phyloP scores from a whole-genome alignment of 495 filamentous ascomycete species.

The Penicillium angulare region DNA sequence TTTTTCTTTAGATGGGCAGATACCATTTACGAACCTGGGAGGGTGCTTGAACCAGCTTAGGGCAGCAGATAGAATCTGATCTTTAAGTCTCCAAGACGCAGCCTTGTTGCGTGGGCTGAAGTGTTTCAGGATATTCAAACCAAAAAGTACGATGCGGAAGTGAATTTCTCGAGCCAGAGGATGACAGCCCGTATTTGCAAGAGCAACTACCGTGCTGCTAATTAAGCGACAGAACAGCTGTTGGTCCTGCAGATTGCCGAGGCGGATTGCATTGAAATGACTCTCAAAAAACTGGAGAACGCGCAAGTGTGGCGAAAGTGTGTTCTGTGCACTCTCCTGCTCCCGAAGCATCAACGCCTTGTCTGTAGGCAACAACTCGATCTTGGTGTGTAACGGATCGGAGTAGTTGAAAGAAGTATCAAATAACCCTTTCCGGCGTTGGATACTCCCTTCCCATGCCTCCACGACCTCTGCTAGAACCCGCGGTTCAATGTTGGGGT shows the following conservation, averaged over 20 bases:
- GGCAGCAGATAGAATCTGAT: conserved; percentile 78
- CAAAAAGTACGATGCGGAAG: conserved; percentile 82
- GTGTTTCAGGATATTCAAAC: conserved; percentile 69
- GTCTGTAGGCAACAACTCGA: conserved; percentile 91
- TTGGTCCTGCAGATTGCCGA: conserved; percentile 77
- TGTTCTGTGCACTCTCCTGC: conserved; percentile 72
- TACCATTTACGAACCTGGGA: conserved; percentile 59
- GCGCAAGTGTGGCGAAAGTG: conserved; percentile 80
- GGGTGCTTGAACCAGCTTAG: conserved; percentile 83
- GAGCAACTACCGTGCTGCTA: conserved; percentile 65
- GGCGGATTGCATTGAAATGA: conserved; percentile 86
- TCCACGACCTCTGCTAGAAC: conserved; percentile 79
- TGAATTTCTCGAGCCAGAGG: conserved; percentile 88
- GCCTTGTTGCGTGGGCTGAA: conserved; percentile 58
- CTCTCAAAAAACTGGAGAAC: conserved; percentile 87
- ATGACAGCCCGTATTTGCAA: conserved; percentile 69
- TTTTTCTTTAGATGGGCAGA: no score
- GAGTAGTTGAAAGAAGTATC: conserved; percentile 64
- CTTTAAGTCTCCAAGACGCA: conserved; percentile 76
- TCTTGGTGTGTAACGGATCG: conserved; percentile 85
- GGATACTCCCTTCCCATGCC: conserved; percentile 80
- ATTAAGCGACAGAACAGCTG: conserved; percentile 77
- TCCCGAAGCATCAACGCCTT: conserved; percentile 68
- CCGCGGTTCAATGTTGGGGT: conserved; percentile 79
- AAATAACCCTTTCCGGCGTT: conserved; percentile 76